Evolutionary conservation across 2,329 filamentous ascomycete genomes (phyloP).

Genomic region (Aureobasidium sp.): DNA sequence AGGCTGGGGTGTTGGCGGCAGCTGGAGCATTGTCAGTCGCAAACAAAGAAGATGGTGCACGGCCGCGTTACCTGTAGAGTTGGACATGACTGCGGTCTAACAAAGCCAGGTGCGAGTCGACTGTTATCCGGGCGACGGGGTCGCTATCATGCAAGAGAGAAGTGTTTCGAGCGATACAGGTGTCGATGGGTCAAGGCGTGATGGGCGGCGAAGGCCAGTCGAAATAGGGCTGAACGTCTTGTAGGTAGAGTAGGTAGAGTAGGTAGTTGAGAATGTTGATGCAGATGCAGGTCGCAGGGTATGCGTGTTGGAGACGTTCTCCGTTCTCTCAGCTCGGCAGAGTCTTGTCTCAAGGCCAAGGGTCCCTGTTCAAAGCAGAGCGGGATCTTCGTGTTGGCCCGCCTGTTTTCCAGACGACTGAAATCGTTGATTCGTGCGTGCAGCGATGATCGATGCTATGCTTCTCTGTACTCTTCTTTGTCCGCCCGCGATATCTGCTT

Average conservation of each 20-base stretch:
- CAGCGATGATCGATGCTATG: neutral
- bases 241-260: no score
- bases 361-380: neutral
- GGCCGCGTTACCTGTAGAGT: constrained; percentile 16
- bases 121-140: neutral
- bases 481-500: neutral
- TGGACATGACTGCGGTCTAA: constrained; percentile 16
- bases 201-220: neutral
- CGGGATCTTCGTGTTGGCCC: neutral
- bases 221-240: neutral
- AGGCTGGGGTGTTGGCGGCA: neutral
- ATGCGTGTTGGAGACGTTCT: neutral
- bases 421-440: neutral
- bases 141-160: neutral
- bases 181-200: neutral
- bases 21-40: constrained; percentile 2
- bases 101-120: constrained; percentile 8
- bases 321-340: neutral
- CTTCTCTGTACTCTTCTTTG: neutral
- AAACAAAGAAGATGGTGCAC: neutral
- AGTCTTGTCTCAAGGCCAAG: neutral
- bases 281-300: neutral
- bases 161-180: neutral
- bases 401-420: neutral
- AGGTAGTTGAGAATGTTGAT: neutral